Evolutionary conservation across 768 basidiomycete species (phyloP).

Genomic region (Lentinula guzmanii): DNA sequence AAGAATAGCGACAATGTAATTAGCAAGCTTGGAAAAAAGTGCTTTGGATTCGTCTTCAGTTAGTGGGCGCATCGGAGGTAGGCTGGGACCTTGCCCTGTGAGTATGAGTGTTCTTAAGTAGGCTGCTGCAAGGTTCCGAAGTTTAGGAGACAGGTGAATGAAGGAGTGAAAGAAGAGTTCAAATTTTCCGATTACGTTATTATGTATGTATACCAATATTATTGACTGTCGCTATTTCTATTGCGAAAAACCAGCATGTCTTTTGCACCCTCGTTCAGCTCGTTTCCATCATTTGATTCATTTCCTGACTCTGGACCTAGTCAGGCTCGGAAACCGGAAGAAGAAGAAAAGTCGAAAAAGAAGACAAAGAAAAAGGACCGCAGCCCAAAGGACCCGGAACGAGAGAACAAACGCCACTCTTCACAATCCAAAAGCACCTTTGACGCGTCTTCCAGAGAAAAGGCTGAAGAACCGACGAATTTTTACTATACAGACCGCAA

Average conservation of each 20-base stretch:
- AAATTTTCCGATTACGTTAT: background rate
- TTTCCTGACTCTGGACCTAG: constrained; percentile 59
- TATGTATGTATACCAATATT: background rate
- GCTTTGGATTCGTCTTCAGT: constrained; percentile 97
- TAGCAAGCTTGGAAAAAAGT: constrained; percentile 94
- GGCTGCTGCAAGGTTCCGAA: too few relatives aligned
- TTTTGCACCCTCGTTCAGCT: constrained; percentile 49
- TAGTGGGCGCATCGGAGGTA: constrained; percentile 74
- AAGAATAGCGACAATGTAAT: constrained; percentile 73
- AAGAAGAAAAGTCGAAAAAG: constrained; percentile 14
- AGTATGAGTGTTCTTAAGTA: background rate
- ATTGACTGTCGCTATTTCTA: background rate
- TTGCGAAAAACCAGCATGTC: constrained; percentile 25
- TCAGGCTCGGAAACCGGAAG: constrained; percentile 1
- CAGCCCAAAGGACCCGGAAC: constrained; percentile 12
- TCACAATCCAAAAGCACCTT: background rate
- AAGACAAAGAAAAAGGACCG: constrained; percentile 17
- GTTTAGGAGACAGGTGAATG: background rate
- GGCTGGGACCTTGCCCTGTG: background rate
- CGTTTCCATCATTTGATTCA: constrained; percentile 62
- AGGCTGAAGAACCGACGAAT: constrained; percentile 14
- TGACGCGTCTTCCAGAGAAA: background rate
- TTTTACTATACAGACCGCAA: constrained; percentile 60
- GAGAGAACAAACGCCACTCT: constrained; percentile 22
- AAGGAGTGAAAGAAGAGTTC: constrained; percentile 4